phyloP scores from a whole-genome alignment of 345 rosid species.

The Aquilaria yunnanensis region DNA sequence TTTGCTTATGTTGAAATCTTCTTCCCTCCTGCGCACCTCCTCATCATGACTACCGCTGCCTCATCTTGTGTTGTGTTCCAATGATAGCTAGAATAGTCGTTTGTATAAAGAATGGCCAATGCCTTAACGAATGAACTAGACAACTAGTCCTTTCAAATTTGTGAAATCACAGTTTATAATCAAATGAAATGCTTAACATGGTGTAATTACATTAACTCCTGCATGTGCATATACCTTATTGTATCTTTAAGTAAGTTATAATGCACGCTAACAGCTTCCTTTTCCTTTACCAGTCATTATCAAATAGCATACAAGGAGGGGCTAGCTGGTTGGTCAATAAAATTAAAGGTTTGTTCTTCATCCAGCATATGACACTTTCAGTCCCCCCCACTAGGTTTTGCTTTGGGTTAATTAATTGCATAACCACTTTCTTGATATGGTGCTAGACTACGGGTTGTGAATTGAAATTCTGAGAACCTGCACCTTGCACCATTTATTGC shows the following conservation, averaged over 20 bases:
- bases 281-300: constrained; percentile 46
- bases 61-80: too few relatives aligned
- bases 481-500: too few relatives aligned
- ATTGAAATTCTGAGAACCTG: too few relatives aligned
- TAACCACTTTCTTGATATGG: too few relatives aligned
- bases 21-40: too few relatives aligned
- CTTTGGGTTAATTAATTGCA: too few relatives aligned
- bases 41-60: too few relatives aligned
- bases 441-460: too few relatives aligned
- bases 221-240: not conserved
- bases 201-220: not conserved
- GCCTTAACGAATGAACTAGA: not conserved
- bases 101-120: not conserved
- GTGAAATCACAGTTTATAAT: not conserved
- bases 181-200: not conserved
- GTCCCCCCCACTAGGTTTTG: too few relatives aligned
- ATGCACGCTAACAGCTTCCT: constrained; percentile 6
- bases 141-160: not conserved
- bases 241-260: not conserved
- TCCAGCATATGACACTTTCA: not conserved
- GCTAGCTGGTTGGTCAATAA: constrained; percentile 92
- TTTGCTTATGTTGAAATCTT: too few relatives aligned
- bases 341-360: constrained; percentile 58
- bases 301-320: constrained; percentile 84
- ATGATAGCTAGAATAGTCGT: not conserved